A percentile compares a stretch with the other conserved stretches of the same genome.
phyloP scores from a whole-genome alignment of 345 rosid genomes.

The Nephelium lappaceum region DNA sequence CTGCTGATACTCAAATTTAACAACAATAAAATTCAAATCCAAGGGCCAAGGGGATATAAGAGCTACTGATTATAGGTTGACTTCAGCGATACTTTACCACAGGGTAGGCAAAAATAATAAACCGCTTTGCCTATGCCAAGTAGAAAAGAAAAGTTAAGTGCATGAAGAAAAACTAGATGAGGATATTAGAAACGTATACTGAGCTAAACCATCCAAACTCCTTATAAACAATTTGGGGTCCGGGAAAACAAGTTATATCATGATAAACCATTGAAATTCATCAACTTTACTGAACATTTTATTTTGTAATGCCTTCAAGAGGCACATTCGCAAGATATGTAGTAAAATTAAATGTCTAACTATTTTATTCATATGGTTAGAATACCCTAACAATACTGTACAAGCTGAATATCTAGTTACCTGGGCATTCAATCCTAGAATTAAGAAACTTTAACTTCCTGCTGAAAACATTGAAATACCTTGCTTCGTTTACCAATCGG shows the following conservation, averaged over 20 bases:
- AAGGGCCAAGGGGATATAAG: too few relatives aligned
- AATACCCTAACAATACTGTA: too few relatives aligned
- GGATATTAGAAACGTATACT: neutral
- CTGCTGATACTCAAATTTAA: neutral
- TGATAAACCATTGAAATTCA: neutral
- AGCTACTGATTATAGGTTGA: neutral
- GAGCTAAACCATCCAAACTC: neutral
- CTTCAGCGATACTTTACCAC: neutral
- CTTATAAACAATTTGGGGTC: neutral
- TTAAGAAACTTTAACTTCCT: neutral
- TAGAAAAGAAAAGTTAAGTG: neutral
- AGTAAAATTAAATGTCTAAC: neutral
- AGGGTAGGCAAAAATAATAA: neutral
- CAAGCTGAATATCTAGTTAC: neutral
- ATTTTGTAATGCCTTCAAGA: neutral
- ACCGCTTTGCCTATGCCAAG: neutral
- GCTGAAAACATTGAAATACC: neutral
- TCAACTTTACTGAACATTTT: neutral
- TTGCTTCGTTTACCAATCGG: neutral
- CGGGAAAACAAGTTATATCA: neutral
- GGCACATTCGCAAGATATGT: neutral
- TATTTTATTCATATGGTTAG: neutral
- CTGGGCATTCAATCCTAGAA: neutral
- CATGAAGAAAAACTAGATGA: neutral
- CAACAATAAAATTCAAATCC: neutral